These are phyloP conservation scores for Ocimum tenuiflorum DNA, from an alignment of 257 asterid genomes.

Conservation along the genomic window DNA sequence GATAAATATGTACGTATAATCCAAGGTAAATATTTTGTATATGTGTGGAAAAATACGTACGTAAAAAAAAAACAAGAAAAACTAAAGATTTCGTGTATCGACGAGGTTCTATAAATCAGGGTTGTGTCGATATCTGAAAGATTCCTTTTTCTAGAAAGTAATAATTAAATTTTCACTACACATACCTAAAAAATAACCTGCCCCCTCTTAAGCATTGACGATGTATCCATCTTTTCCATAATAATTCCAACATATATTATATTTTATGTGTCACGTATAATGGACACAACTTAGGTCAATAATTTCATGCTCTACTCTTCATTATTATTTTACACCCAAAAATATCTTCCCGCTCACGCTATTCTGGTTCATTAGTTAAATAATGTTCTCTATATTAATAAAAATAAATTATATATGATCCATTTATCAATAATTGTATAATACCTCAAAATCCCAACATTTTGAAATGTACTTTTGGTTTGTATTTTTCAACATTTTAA, in stretches of 20 bases:
- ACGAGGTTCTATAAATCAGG: background rate
- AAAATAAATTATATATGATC: too few species aligned
- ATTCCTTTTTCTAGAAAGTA: slow-evolving; percentile 24
- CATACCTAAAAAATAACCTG: slow-evolving; percentile 56
- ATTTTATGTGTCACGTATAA: slow-evolving; percentile 41
- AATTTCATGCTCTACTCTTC: slow-evolving; percentile 28
- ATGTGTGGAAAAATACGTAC: too few species aligned
- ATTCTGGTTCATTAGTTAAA: too few species aligned
- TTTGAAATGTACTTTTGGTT: too few species aligned
- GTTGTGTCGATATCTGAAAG: slow-evolving; percentile 37
- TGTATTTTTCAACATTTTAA: too few species aligned
- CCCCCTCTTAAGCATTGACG: slow-evolving; percentile 35
- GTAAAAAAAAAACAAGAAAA: too few species aligned
- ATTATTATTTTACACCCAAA: slow-evolving; percentile 16
- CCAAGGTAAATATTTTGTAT: too few species aligned
- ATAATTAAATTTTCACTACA: background rate
- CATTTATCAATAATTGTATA: too few species aligned
- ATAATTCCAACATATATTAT: slow-evolving; percentile 9
- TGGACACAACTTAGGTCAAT: slow-evolving; percentile 39
- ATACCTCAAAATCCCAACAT: too few species aligned
- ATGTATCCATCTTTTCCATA: slow-evolving; percentile 24
- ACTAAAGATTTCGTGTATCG: background rate
- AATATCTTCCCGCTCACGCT: slow-evolving; percentile 18
- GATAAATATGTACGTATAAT: too few species aligned
- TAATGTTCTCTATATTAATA: too few species aligned